These are phyloP conservation scores for Phaeotremella fagi DNA, from an alignment of 768 basidiomycete genomes.

Conservation along the genomic window DNA sequence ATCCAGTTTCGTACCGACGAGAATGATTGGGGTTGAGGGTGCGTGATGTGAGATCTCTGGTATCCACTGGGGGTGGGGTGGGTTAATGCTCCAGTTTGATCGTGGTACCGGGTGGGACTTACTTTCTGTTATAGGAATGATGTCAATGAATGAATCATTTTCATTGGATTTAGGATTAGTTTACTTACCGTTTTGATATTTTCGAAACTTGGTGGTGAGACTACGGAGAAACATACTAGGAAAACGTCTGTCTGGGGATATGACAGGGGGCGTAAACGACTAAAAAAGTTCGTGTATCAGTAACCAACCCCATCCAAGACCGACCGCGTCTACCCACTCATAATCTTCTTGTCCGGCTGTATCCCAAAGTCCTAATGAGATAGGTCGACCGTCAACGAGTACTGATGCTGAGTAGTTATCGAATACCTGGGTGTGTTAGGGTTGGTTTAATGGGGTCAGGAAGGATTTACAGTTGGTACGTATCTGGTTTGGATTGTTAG, in stretches of 20 bases:
- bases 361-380: conserved; percentile 70
- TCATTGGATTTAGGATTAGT: neutral
- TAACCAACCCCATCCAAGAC: neutral
- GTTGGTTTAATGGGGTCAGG: neutral
- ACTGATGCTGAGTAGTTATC: conserved; percentile 95
- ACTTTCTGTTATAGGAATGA: conserved; percentile 5
- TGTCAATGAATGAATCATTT: neutral
- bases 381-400: conserved; percentile 98
- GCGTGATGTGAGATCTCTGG: conserved; percentile 92
- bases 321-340: conserved; percentile 28
- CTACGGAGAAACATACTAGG: conserved; percentile 97
- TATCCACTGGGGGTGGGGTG: conserved; percentile 26
- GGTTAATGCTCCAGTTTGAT: neutral
- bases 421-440: conserved; percentile 60
- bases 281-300: conserved; percentile 8
- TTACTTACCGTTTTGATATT: conserved; percentile 84
- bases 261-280: conserved; percentile 86
- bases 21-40: conserved; percentile 82
- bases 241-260: conserved; percentile 99
- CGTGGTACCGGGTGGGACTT: neutral
- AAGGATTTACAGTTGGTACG: conserved; percentile 34
- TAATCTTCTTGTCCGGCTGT: conserved; percentile 50
- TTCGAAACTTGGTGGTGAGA: conserved; percentile 96
- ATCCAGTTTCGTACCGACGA: conserved; percentile 97
- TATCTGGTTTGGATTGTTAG: conserved; percentile 26